These are phyloP conservation scores for Globisporangium lucens DNA, from an alignment of 352 stramenopile species.

Conservation along the genomic window DNA sequence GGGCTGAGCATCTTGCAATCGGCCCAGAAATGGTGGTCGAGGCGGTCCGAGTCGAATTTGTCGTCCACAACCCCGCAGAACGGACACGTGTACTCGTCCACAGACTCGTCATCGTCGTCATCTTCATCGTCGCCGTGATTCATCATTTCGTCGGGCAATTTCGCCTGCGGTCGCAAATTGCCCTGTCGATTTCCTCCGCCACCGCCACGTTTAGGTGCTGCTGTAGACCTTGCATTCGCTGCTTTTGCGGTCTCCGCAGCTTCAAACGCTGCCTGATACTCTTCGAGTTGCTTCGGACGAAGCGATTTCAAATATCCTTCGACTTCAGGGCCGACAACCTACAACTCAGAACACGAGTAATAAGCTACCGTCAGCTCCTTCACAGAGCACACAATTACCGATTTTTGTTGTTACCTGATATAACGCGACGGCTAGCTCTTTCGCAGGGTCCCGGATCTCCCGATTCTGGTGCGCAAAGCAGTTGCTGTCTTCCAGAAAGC, in stretches of 20 bases:
- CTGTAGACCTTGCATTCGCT: constrained; percentile 17
- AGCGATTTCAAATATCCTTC: constrained; percentile 78
- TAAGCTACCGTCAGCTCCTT: not conserved
- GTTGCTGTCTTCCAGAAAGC: constrained; percentile 79
- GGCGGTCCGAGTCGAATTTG: constrained; percentile 82
- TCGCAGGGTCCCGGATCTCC: constrained; percentile 86
- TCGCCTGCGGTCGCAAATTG: constrained; percentile 14
- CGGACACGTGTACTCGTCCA: constrained; percentile 88
- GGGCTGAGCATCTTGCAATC: constrained; percentile 90
- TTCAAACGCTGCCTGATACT: constrained; percentile 89
- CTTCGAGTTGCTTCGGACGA: constrained; percentile 88
- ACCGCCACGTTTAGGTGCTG: constrained; percentile 9
- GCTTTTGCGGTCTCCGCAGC: constrained; percentile 45
- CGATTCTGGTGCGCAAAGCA: constrained; percentile 85
- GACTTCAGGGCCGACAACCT: constrained; percentile 57
- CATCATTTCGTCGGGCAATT: constrained; percentile 22
- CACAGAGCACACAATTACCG: not conserved
- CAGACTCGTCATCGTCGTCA: constrained; percentile 69
- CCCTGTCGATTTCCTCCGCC: constrained; percentile 6
- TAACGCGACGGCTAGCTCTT: constrained; percentile 81
- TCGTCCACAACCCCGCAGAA: constrained; percentile 89
- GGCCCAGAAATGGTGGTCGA: constrained; percentile 93
- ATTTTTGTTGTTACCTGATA: constrained; percentile 37
- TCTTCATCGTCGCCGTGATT: constrained; percentile 34
- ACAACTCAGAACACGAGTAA: not conserved